Base-by-base conservation (phyloP, 164 flowering plant species). In the Vitis labrusca region DNA sequence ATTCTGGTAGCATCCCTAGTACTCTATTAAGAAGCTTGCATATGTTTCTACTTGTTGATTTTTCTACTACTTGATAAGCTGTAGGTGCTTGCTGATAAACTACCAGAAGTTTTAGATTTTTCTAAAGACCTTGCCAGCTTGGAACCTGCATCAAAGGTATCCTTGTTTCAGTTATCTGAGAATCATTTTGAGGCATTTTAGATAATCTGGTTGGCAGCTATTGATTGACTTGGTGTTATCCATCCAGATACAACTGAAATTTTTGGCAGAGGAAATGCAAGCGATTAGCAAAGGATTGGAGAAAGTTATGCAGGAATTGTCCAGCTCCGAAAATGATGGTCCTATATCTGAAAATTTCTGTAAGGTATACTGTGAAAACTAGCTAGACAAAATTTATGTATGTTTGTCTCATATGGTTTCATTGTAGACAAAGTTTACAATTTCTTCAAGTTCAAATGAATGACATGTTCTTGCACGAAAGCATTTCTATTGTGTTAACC, bases 201-300 rank as follows among this genome's bases (percentile, higher is more conserved):
- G 16, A 65, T 47, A 11, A 27, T 68, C n/a, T 27, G 29, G 51
- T 71, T 63, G 60, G 23, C 51, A 56, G 58, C 61, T 75, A 23
- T 62, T 76, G 58, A 72, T 49, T 73, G 32, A 50, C 59, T 50
- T 19, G 19, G 5, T 55, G 10, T 44, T 66, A 74, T 67, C 30
- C 48, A 5, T 80, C 23, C 85, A 95, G 99, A 84, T 91, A 71
- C 99, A 95, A 89, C 63, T 93, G 79, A 95, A 91, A 75, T 79
- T 66, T 72, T 79, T 94, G 85, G 98, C 98, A 14, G 99, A 94
- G 84, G 99, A 94, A 80, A 94, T 94, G 98, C 98, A 91, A 85
- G 93, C 98, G n/a, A 82, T 95, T 61, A 95, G 80, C 79, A 95
- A 95, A 82, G 98, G 99, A 66, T 71, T 95, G 60, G 99, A 93